Percentiles rank a stretch among this genome's conserved stretches.
Evolutionary conservation across 2,329 filamentous ascomycete species (phyloP).

Genomic region (Seiridium unicorne): DNA sequence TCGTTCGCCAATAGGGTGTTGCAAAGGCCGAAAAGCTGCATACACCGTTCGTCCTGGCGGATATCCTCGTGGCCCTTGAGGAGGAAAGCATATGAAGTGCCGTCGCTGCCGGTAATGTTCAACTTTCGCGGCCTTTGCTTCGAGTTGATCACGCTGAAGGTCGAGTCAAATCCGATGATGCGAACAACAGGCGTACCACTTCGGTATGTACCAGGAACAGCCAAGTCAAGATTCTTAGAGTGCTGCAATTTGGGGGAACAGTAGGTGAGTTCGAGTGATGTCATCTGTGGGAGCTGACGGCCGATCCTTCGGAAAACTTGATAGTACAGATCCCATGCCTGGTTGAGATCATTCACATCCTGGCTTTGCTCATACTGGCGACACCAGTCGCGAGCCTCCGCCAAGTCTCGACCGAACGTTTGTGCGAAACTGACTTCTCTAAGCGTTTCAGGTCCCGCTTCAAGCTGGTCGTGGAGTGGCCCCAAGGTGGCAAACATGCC

Average conservation of each 20-base stretch:
- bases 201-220: constrained; percentile 92
- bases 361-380: constrained; percentile 84
- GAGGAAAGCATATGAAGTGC: constrained; percentile 80
- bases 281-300: constrained; percentile 88
- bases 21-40: constrained; percentile 97
- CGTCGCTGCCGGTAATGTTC: constrained; percentile 85
- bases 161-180: constrained; percentile 87
- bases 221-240: constrained; percentile 82
- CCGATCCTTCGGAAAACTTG: constrained; percentile 96
- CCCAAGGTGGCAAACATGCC: constrained; percentile 93
- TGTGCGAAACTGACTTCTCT: constrained; percentile 97
- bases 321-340: constrained; percentile 99
- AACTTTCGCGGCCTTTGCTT: constrained; percentile 95
- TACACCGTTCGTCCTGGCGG: constrained; percentile 96
- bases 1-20: constrained; percentile 94
- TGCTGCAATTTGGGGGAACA: constrained; percentile 91
- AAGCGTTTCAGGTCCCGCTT: constrained; percentile 87
- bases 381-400: constrained; percentile 95
- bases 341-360: constrained; percentile 92
- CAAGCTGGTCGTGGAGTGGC: constrained; percentile 87
- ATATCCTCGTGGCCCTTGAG: constrained; percentile 99
- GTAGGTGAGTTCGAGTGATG: constrained; percentile 90
- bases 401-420: constrained; percentile 91
- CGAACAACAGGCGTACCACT: constrained; percentile 75
- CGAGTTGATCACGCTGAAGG: constrained; percentile 89